A percentile compares a stretch with the other conserved stretches of the same genome.
Evolutionary conservation across 495 filamentous ascomycete genomes (phyloP).

Genomic region (Staphylotrichum tortipilum): DNA sequence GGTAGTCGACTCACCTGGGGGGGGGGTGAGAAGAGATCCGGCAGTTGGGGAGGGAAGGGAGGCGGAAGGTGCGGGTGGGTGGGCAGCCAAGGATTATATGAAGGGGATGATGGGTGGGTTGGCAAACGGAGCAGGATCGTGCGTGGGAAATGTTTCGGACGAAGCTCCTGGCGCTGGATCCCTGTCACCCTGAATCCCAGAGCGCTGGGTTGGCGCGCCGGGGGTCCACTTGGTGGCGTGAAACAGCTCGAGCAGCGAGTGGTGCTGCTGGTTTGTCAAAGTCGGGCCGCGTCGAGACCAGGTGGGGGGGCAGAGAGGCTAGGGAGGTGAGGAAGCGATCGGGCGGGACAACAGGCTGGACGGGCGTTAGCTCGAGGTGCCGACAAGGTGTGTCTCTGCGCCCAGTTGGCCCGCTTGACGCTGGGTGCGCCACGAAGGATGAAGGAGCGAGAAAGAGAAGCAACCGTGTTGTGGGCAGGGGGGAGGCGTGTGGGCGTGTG

Average conservation of each 20-base stretch:
- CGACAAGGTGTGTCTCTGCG: background rate
- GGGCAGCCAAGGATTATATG: conserved; percentile 33
- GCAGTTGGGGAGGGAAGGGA: conserved; percentile 27
- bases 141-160: conserved; percentile 13
- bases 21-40: conserved; percentile 25
- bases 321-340: too few relatives aligned
- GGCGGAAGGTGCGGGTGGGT: conserved; percentile 20
- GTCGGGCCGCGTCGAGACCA: conserved; percentile 14
- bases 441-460: background rate
- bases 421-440: background rate
- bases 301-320: conserved; percentile 11
- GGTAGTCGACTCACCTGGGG: conserved; percentile 30
- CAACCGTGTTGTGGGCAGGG: conserved; percentile 3
- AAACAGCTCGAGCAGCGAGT: conserved; percentile 8
- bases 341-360: background rate
- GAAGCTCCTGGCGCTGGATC: conserved; percentile 14
- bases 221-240: conserved; percentile 11
- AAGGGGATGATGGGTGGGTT: conserved; percentile 21
- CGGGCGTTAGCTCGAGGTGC: conserved; percentile 6
- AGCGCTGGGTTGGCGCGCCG: conserved; percentile 19
- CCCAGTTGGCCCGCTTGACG: background rate
- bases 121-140: conserved; percentile 18
- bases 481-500: too few relatives aligned
- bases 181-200: conserved; percentile 23
- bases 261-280: conserved; percentile 15